Evolutionary conservation across 2,329 filamentous ascomycete species (phyloP), one percentile per base, ranked within the genome.

Genomic region (Fusarium piperis): DNA sequence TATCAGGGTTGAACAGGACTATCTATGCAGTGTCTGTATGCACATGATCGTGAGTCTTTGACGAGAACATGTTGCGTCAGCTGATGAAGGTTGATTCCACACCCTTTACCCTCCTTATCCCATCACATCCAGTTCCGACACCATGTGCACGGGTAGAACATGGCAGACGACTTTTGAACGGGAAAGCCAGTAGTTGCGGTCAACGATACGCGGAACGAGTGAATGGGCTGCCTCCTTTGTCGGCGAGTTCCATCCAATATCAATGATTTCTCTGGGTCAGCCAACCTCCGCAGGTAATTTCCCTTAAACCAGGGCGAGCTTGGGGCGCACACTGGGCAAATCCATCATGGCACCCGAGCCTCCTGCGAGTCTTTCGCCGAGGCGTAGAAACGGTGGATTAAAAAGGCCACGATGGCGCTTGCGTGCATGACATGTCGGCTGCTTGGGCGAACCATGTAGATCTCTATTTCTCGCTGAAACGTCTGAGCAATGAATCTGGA

Each of bases 251-350:
- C 35, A 60, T 48, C 44, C 9, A 48, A 48, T 52, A 51, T 36
- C 23, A 16, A 52, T 60, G 30, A 52, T 51, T 35, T 57, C 56
- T 33, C 30, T 39, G 33, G 61, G 56, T 33, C 41, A 56, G 44
- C 55, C 70, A 72, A 48, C 28, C 51, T 67, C 53, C 46, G 59
- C 41, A 71, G 33, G 46, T 67, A 64, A 72, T 72, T 72, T 72
- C 69, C 66, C 46, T 48, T 41, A 18, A 51, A 53, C 57, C 65
- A 66, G 58, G 41, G 32, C 56, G n/a, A 33, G 41, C 32, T 35
- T 46, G 30, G 32, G 33, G 20, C 18, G 3, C 20, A 6, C 20
- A 30, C 46, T 32, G 46, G 16, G 46, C 46, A 18, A 51, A 28
- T 30, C 44, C 46, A 30, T 30, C 46, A 28, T 51, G 46, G 46